A percentile compares a stretch with the other conserved stretches of the same genome.
Evolutionary conservation across 305 asterid species (phyloP).

Genomic region (Plantago coronopus): DNA sequence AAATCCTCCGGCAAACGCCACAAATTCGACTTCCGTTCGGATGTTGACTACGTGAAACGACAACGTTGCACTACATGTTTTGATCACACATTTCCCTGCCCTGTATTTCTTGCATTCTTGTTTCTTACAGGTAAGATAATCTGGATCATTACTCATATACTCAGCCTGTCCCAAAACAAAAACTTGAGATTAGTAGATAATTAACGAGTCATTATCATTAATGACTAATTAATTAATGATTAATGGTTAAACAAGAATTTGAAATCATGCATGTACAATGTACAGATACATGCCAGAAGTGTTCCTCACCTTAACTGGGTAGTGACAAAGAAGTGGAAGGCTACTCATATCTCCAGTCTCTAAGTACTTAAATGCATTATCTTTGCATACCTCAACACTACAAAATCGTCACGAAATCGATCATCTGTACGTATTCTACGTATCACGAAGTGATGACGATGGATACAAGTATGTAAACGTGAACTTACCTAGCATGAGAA

Average conservation of each 20-base stretch:
- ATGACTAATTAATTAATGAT: not conserved
- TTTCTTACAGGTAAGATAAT: slow-evolving; percentile 51
- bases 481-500: slow-evolving; percentile 53
- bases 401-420: not conserved
- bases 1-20: slow-evolving; percentile 68
- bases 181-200: too few species aligned
- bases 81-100: slow-evolving; percentile 33
- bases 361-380: slow-evolving; percentile 32
- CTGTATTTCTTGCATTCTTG: slow-evolving; percentile 41
- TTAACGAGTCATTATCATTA: too few species aligned
- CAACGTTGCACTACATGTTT: slow-evolving; percentile 51
- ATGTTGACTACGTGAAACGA: slow-evolving; percentile 69
- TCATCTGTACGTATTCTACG: not conserved
- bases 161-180: slow-evolving; percentile 48
- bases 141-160: slow-evolving; percentile 56
- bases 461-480: not conserved
- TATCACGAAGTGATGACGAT: not conserved
- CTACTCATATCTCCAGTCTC: slow-evolving; percentile 70
- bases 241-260: too few species aligned
- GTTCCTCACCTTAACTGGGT: slow-evolving; percentile 76
- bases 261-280: not conserved
- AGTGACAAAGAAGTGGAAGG: slow-evolving; percentile 89
- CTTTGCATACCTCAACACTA: slow-evolving; percentile 35
- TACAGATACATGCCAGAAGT: not conserved
- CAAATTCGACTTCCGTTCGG: slow-evolving; percentile 69